Evolutionary conservation across 148 eudicot genomes (phyloP).

Genomic region (Cornus suecica): DNA sequence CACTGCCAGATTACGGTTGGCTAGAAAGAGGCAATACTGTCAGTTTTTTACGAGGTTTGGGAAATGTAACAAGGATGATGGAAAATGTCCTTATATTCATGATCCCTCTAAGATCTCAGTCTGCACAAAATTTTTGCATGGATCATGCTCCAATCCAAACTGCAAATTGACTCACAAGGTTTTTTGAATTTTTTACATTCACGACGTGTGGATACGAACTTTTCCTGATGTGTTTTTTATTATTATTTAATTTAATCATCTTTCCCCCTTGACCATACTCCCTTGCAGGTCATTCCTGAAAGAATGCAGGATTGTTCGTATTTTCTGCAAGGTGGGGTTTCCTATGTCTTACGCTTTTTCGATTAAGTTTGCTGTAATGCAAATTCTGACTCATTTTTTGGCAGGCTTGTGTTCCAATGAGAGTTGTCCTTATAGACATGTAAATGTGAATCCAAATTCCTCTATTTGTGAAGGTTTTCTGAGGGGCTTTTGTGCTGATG

Average conservation of each 20-base stretch:
- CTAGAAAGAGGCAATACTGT: conserved; percentile 77
- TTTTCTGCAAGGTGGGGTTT: conserved; percentile 76
- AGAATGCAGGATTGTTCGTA: conserved; percentile 97
- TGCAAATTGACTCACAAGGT: conserved; percentile 98
- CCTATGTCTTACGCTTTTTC: conserved; percentile 12
- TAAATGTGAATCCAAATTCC: conserved; percentile 82
- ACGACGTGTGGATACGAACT: neutral
- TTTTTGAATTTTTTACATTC: conserved; percentile 18
- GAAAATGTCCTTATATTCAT: conserved; percentile 92
- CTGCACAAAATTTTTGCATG: conserved; percentile 87
- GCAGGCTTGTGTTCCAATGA: conserved; percentile 87
- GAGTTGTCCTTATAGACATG: conserved; percentile 89
- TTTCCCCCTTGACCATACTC: conserved; percentile 18
- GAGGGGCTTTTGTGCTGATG: conserved; percentile 90
- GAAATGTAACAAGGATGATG: conserved; percentile 86
- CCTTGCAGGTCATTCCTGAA: conserved; percentile 86
- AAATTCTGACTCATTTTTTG: conserved; percentile 18
- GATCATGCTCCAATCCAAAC: conserved; percentile 65
- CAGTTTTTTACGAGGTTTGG: conserved; percentile 97
- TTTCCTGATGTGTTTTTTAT: neutral
- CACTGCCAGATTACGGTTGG: conserved; percentile 79
- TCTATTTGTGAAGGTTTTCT: conserved; percentile 77
- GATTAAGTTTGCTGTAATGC: neutral
- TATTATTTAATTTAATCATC: no score
- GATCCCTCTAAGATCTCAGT: conserved; percentile 81